Conservation (phyloP, 1,139 yeast genomes). For the Blastobotrys capitulatus region DNA sequence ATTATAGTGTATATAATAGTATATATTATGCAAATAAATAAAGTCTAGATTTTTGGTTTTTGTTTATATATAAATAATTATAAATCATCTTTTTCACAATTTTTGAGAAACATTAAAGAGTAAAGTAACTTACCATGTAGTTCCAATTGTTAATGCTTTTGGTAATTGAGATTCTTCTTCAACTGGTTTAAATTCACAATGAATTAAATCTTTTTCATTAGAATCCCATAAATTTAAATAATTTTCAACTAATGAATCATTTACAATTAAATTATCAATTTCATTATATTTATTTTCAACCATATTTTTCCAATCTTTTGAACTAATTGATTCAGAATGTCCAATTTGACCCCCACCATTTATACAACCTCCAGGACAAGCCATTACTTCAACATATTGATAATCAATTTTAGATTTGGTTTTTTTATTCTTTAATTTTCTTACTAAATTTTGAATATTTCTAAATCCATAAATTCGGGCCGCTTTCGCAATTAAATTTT, state of each 20-base stretch:
- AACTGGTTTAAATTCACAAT: no score
- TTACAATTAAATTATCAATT: constrained; percentile 20
- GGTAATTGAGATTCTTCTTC: no score
- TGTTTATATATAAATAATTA: no score
- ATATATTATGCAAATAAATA: no score
- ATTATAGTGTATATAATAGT: no score
- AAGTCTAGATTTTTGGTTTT: no score
- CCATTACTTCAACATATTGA: constrained; percentile 93
- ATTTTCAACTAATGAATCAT: constrained; percentile 10
- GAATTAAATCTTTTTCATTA: no score
- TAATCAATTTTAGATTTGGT: constrained; percentile 39
- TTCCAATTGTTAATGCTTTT: no score
- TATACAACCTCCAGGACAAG: constrained; percentile 96
- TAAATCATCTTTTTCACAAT: no score
- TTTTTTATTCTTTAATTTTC: constrained; percentile 59
- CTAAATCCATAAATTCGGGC: constrained; percentile 88
- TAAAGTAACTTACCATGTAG: no score
- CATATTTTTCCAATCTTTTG: constrained; percentile 33
- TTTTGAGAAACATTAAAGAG: no score
- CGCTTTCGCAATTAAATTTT: constrained; percentile 50
- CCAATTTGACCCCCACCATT: constrained; percentile 94
- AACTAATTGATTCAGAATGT: constrained; percentile 36
- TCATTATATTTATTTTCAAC: constrained; percentile 29
- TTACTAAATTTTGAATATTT: constrained; percentile 86
- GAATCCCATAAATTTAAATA: no score